Evolutionary conservation across 305 asterid genomes (phyloP), one percentile per base, ranked within the genome.

Genomic region (Salvia sclarea): DNA sequence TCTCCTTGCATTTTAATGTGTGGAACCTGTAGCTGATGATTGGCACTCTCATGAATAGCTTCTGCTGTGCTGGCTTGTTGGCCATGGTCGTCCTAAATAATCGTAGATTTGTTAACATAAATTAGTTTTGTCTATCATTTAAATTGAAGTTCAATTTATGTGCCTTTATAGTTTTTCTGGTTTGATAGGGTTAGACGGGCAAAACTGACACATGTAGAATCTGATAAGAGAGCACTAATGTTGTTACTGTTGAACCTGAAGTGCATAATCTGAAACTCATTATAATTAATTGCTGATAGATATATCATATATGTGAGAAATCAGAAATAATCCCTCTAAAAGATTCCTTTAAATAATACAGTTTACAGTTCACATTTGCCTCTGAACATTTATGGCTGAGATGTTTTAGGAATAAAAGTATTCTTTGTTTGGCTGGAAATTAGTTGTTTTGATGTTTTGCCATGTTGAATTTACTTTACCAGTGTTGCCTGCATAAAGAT

Each of bases 31-130:
- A 45, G 20, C 18, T 58, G 17, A 22, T 24, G 56, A 25, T 47
- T 7, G 18, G 38, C 21, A 37, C 47, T 9, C 53, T 12, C 20
- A 22, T 25, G 35, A 57, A 35, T 56, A 31, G 28, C 25, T 45
- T 66, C 24, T 45, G 0, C 53, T 49, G 8, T 50, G 64, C 25
- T 56, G 13, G 59, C 58, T 69, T 49, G 18, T 3, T 66, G 73
- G 50, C 22, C 37, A 13, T 30, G 40, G 49, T 45, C 49, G 43
- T 63, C 24, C 20, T 40, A 55, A 38, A 45, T 8, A 2, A 38
- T 52, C 17, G 14, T 53, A 2, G 31, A 50, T 7, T 45, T 49
- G 11, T 17, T 24, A 30, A 20, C 14, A n/a, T 49, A 1, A 1
- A 18, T 0, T 45, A 45, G 8, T 8, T 44, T 68, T 54, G 12